These are phyloP conservation scores for Eucalyptus sideroxylon DNA, from an alignment of 345 rosid genomes.

Conservation along the genomic window DNA sequence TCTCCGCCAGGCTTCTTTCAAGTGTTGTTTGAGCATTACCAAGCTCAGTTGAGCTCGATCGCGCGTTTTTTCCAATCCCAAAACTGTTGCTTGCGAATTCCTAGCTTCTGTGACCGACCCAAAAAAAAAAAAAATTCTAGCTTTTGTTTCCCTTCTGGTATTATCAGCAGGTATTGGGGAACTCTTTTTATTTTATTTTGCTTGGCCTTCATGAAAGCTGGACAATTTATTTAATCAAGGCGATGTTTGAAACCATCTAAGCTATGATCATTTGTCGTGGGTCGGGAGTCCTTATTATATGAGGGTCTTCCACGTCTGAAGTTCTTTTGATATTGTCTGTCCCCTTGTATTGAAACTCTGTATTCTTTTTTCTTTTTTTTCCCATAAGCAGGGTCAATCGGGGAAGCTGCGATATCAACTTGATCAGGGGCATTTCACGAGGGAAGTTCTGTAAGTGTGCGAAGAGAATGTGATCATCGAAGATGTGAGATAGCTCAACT, in stretches of 20 bases:
- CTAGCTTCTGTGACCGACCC: no score
- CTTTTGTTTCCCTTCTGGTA: background rate
- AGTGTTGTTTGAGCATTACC: background rate
- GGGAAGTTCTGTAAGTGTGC: background rate
- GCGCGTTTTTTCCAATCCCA: background rate
- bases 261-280: background rate
- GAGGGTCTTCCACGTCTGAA: background rate
- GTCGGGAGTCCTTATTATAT: background rate
- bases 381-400: conserved; percentile 19
- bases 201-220: background rate
- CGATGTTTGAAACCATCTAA: background rate
- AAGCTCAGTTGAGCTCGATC: background rate
- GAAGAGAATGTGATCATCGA: conserved; percentile 6
- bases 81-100: background rate
- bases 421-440: conserved; percentile 8
- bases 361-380: background rate
- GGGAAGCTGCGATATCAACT: conserved; percentile 10
- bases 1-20: background rate
- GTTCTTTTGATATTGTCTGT: background rate
- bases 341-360: background rate
- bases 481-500: conserved; percentile 8
- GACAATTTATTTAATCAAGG: background rate
- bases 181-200: background rate
- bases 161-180: background rate
- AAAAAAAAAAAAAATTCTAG: no score